Evolutionary conservation across 2,329 filamentous ascomycete species (phyloP).

Genomic region (Ceratocystis cacaofunesta): DNA sequence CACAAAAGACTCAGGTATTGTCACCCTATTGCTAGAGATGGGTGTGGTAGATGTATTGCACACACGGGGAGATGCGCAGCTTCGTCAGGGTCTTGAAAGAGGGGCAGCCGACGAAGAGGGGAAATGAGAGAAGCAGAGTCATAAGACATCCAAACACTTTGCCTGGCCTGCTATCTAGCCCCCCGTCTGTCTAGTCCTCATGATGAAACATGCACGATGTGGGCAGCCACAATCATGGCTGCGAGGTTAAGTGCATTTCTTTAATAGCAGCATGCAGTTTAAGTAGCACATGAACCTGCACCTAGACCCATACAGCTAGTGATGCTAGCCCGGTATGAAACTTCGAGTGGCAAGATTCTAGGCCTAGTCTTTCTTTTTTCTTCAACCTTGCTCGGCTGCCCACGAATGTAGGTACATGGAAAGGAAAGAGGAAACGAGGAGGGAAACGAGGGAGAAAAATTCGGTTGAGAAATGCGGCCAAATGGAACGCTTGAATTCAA

Average conservation of each 20-base stretch:
- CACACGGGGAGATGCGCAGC: too few species aligned
- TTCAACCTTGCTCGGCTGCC: background rate
- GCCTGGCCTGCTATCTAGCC: too few species aligned
- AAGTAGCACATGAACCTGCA: background rate
- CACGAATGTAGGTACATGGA: background rate
- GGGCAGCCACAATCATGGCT: background rate
- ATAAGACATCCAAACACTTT: too few species aligned
- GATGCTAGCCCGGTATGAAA: background rate
- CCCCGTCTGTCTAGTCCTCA: too few species aligned
- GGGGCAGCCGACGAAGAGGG: too few species aligned
- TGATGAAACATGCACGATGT: background rate
- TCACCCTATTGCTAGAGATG: too few species aligned
- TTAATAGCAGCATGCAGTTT: background rate
- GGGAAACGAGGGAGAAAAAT: background rate
- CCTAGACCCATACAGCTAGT: background rate
- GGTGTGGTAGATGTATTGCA: too few species aligned
- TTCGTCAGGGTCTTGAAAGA: too few species aligned
- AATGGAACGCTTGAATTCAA: background rate
- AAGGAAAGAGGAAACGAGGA: background rate
- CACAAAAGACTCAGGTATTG: background rate
- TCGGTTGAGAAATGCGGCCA: background rate
- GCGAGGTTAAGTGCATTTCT: background rate
- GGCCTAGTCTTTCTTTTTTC: background rate
- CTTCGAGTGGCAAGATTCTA: background rate
- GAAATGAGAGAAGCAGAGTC: too few species aligned